Conservation (phyloP, 75 land plant genomes). For the Pinus taeda region DNA sequence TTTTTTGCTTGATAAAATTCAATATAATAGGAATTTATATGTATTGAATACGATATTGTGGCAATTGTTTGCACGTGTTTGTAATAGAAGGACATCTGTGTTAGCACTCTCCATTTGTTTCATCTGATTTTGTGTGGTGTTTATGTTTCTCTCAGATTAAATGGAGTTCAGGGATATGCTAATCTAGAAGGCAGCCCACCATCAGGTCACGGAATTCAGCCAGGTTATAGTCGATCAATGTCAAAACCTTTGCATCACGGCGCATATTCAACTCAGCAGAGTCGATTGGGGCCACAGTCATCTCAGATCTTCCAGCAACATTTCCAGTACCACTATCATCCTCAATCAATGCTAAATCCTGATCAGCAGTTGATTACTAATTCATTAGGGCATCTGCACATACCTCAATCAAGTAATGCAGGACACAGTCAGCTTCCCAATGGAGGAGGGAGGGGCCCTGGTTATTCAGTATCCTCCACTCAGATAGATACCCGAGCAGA, state of each 20-base stretch:
- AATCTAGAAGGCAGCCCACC: slow-evolving; percentile 30
- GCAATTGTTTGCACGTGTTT: no score
- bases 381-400: background rate
- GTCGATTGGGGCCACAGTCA: slow-evolving; percentile 42
- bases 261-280: slow-evolving; percentile 30
- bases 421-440: background rate
- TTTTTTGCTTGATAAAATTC: no score
- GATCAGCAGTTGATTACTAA: slow-evolving; percentile 10
- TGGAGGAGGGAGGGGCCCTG: background rate
- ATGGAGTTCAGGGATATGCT: slow-evolving; percentile 30
- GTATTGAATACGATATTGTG: no score
- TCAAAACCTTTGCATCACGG: slow-evolving; percentile 32
- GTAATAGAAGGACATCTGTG: background rate
- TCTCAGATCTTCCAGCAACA: slow-evolving; percentile 23
- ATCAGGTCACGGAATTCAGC: slow-evolving; percentile 20
- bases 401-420: background rate
- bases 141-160: slow-evolving; percentile 22
- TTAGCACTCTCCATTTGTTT: background rate
- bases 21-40: no score
- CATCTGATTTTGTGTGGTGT: slow-evolving; percentile 2
- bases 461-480: slow-evolving; percentile 2
- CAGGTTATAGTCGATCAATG: slow-evolving; percentile 13
- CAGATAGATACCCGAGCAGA: slow-evolving; percentile 7
- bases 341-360: slow-evolving; percentile 11
- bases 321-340: slow-evolving; percentile 7